Percentiles rank a stretch among this genome's conserved stretches.
These are phyloP conservation scores for Pulicaria dysenterica DNA, from an alignment of 129 eudicot genomes.

Conservation along the genomic window DNA sequence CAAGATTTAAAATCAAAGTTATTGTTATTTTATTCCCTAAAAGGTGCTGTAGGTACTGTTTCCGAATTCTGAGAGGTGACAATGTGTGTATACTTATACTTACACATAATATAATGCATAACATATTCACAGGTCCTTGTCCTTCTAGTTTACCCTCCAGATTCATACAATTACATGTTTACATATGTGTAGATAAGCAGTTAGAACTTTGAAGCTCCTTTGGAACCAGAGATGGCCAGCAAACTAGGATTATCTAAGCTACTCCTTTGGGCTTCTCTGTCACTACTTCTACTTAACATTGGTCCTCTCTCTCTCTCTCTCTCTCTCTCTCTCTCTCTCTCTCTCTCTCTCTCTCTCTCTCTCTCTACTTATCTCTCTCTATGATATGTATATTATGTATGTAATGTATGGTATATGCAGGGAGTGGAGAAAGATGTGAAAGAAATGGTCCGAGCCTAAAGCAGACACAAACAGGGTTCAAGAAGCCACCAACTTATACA, in stretches of 20 bases:
- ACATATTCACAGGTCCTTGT: too few species aligned
- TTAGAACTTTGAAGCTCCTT: conserved; percentile 4
- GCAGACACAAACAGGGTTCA: conserved; percentile 33
- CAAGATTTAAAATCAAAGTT: too few species aligned
- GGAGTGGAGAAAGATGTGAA: conserved; percentile 36
- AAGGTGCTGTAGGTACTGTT: too few species aligned
- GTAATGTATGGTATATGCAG: too few species aligned
- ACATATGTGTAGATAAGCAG: neutral
- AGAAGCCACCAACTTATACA: conserved; percentile 27
- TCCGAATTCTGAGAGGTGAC: neutral
- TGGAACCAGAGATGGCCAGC: conserved; percentile 7
- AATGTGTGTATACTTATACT: neutral
- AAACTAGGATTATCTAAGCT: conserved; percentile 14
- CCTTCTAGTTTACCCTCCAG: neutral
- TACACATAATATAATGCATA: neutral
- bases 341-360: too few species aligned
- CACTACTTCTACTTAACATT: conserved; percentile 25
- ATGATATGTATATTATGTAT: too few species aligned
- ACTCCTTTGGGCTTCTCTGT: conserved; percentile 21
- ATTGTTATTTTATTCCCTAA: too few species aligned
- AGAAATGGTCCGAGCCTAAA: conserved; percentile 26
- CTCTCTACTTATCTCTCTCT: too few species aligned
- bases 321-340: too few species aligned
- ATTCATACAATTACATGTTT: neutral
- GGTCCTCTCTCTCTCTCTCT: conserved; percentile 26